Percentiles rank a stretch among this genome's conserved stretches.
Evolutionary conservation across 1,284 basidiomycete species (phyloP).

Genomic region (Moesziomyces globuligerus): DNA sequence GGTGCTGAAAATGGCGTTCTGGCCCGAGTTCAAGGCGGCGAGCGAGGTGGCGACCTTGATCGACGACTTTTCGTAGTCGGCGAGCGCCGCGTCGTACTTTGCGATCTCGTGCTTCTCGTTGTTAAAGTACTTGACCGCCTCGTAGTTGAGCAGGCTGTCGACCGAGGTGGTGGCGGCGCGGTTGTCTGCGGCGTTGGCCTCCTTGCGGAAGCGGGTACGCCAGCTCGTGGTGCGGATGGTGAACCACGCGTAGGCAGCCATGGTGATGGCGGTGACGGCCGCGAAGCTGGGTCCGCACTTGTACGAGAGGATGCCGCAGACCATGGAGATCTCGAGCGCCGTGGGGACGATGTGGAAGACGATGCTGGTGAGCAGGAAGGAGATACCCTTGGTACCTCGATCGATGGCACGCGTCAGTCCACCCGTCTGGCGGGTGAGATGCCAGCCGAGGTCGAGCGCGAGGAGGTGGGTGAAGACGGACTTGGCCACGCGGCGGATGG

Average conservation of each 20-base stretch:
- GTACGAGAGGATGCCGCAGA: constrained; percentile 95
- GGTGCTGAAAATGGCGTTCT: constrained; percentile 93
- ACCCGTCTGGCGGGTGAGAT: constrained; percentile 91
- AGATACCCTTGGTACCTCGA: constrained; percentile 95
- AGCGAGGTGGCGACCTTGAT: constrained; percentile 95
- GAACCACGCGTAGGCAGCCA: constrained; percentile 95
- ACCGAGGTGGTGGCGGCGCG: constrained; percentile 92
- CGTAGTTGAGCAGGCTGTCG: constrained; percentile 95
- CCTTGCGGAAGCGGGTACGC: constrained; percentile 93
- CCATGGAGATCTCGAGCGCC: constrained; percentile 92
- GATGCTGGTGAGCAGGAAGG: constrained; percentile 90
- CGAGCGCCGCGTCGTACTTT: constrained; percentile 90
- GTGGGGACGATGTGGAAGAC: constrained; percentile 96
- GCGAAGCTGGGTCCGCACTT: constrained; percentile 98
- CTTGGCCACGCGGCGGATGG: constrained; percentile 90
- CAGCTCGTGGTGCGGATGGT: constrained; percentile 94
- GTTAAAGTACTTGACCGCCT: constrained; percentile 99
- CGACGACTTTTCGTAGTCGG: constrained; percentile 87
- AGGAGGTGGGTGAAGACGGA: constrained; percentile 94
- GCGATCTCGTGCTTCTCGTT: constrained; percentile 90
- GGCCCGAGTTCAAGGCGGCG: constrained; percentile 92
- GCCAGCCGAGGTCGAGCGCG: constrained; percentile 89
- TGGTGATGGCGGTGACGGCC: constrained; percentile 83
- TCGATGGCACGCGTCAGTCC: constrained; percentile 96
- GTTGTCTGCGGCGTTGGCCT: constrained; percentile 96